phyloP scores from a whole-genome alignment of 108 stramenopile species.

The Nitzschia palea region DNA sequence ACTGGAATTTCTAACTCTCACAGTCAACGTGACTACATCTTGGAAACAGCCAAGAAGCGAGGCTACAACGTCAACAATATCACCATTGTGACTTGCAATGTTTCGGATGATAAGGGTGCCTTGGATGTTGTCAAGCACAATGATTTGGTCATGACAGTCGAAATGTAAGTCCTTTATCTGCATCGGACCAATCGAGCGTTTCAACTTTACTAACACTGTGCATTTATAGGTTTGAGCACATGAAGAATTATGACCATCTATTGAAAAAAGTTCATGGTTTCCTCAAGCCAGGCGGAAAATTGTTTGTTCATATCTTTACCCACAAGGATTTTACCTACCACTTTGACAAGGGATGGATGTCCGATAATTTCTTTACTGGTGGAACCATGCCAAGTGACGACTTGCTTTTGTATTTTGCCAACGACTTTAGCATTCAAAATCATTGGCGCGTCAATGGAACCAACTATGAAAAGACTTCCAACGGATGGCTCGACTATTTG shows the following conservation, averaged over 20 bases:
- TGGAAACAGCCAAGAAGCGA: constrained; percentile 62
- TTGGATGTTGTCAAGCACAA: constrained; percentile 66
- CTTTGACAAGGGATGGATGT: constrained; percentile 94
- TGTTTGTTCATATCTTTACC: constrained; percentile 96
- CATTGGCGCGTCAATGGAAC: constrained; percentile 95
- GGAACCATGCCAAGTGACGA: constrained; percentile 94
- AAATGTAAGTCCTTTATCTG: constrained; percentile 56
- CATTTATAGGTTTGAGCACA: constrained; percentile 92
- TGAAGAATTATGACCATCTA: constrained; percentile 94
- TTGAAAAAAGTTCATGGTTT: constrained; percentile 78
- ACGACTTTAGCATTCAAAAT: constrained; percentile 48
- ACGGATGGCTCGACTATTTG: constrained; percentile 89
- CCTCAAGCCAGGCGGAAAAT: constrained; percentile 62
- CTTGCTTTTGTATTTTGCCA: constrained; percentile 92
- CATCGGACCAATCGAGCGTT: neutral
- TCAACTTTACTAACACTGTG: neutral
- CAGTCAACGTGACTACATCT: constrained; percentile 89
- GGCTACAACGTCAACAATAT: constrained; percentile 85
- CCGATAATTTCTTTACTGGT: constrained; percentile 75
- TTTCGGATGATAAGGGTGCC: constrained; percentile 55
- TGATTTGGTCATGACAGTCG: constrained; percentile 90
- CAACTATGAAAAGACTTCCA: constrained; percentile 89
- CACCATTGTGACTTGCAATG: constrained; percentile 84
- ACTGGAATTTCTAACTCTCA: constrained; percentile 85
- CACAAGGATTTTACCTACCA: constrained; percentile 89